Conservation (phyloP, 208 protist species). For the Trypanosomatidae sp. region DNA sequence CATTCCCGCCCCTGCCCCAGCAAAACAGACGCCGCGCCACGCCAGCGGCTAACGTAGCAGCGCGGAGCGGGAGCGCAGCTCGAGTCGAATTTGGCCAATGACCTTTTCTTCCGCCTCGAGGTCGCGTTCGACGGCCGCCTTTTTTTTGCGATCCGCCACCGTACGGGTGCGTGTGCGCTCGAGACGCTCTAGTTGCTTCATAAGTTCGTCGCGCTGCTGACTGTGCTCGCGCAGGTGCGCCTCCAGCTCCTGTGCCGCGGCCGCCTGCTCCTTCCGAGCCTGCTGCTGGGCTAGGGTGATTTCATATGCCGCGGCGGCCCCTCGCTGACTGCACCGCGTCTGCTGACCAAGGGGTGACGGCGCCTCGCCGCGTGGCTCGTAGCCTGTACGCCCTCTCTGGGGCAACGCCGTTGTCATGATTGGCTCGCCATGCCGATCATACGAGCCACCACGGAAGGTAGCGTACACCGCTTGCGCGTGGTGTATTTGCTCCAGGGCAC, state of each 20-base stretch:
- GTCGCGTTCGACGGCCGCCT: constrained; percentile 38
- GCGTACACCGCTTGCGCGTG: constrained; percentile 7
- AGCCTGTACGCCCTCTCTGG: background rate
- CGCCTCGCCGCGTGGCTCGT: background rate
- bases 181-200: constrained; percentile 51
- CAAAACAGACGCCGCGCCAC: no score
- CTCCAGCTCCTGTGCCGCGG: constrained; percentile 49
- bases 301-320: constrained; percentile 19
- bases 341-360: background rate
- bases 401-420: background rate
- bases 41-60: background rate
- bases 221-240: constrained; percentile 48
- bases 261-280: constrained; percentile 15
- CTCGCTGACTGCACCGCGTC: constrained; percentile 8
- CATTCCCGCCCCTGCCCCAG: no score
- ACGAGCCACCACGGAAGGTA: background rate
- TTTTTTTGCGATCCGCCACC: constrained; percentile 47
- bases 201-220: constrained; percentile 58
- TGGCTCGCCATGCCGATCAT: constrained; percentile 1
- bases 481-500: constrained; percentile 12
- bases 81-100: constrained; percentile 58
- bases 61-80: constrained; percentile 37
- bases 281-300: constrained; percentile 30
- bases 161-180: constrained; percentile 53
- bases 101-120: constrained; percentile 46